phyloP scores from a whole-genome alignment of 306 rosid species.

The Begonia loranthoides region DNA sequence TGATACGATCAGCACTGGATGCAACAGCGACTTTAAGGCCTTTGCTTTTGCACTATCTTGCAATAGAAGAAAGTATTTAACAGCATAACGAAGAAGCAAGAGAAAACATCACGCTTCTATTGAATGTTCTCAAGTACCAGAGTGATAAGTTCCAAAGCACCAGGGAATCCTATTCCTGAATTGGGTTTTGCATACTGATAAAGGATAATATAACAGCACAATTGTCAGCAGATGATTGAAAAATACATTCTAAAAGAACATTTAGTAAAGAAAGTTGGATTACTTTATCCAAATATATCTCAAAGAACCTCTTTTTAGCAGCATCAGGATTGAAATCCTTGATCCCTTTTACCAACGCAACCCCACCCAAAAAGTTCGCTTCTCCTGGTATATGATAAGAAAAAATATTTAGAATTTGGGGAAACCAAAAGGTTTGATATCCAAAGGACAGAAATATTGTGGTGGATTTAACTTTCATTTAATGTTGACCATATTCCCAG shows the following conservation, averaged over 20 bases:
- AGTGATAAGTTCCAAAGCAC: slow-evolving; percentile 82
- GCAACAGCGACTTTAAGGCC: slow-evolving; percentile 99
- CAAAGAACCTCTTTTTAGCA: slow-evolving; percentile 81
- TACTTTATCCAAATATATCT: slow-evolving; percentile 83
- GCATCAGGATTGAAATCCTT: slow-evolving; percentile 58
- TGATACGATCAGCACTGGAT: slow-evolving; percentile 94
- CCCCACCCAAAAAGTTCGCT: slow-evolving; percentile 93
- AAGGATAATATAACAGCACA: not conserved
- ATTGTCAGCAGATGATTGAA: not conserved
- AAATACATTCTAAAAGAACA: not conserved
- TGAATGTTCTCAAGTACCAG: slow-evolving; percentile 33
- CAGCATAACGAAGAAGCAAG: slow-evolving; percentile 15
- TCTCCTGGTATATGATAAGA: slow-evolving; percentile 43
- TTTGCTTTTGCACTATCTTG: slow-evolving; percentile 64
- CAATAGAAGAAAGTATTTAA: slow-evolving; percentile 11
- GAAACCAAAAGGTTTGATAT: too few species aligned
- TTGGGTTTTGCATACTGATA: slow-evolving; percentile 85
- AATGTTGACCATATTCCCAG: too few species aligned
- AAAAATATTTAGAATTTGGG: not conserved
- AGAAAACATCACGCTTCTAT: slow-evolving; percentile 1
- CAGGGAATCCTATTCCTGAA: slow-evolving; percentile 93
- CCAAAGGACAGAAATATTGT: too few species aligned
- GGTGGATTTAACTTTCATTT: too few species aligned
- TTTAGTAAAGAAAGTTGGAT: not conserved
- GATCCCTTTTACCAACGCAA: slow-evolving; percentile 76